Evolutionary conservation across 73 alveolate species (phyloP), one percentile per base, ranked within the genome.

Genomic region (Blepharisma japonicum): DNA sequence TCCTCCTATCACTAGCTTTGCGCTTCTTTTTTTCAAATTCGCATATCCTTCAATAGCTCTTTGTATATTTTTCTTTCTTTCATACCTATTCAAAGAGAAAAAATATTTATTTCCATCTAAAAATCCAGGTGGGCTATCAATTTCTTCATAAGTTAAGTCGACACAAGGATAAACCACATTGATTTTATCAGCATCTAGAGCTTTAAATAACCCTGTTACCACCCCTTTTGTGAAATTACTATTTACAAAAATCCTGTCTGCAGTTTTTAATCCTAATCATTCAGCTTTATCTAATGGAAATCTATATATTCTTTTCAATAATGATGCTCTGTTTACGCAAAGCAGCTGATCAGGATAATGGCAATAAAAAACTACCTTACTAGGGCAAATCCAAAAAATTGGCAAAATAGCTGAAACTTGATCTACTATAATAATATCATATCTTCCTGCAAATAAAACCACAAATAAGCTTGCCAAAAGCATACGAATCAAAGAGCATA

Each of bases 281-380:
- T 92, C 98, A 20, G 86, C 56, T 23, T 78, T 79, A 74, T 92
- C 96, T 68, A 92, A 53, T 72, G 94, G 71, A 77, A 90, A 91
- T 80, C 99, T 80, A 77, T 97, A 97, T n/a, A 89, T 72, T 61
- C 91, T 80, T 86, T 92, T 96, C 6, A 93, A 46, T 23, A 85
- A 55, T 7, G 94, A 83, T 55, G 81, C 77, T 71, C 99, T 85
- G 23, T 97, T 90, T 6, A 95, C 86, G 81, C 98, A 95, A 32
- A 97, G 91, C 42, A 96, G 92, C 86, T 94, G 92, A 82, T 95
- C 99, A 38, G 99, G 99, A 81, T 88, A 96, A 77, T 96, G 99
- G 78, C 99, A 95, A 85, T 97, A 97, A 86, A 95, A 97, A 56
- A 97, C 77, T 55, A 96, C 92, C 79, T 94, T 94, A 55, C 90